Evolutionary conservation across 2,329 filamentous ascomycete species (phyloP).

Genomic region (Fusarium sp.): DNA sequence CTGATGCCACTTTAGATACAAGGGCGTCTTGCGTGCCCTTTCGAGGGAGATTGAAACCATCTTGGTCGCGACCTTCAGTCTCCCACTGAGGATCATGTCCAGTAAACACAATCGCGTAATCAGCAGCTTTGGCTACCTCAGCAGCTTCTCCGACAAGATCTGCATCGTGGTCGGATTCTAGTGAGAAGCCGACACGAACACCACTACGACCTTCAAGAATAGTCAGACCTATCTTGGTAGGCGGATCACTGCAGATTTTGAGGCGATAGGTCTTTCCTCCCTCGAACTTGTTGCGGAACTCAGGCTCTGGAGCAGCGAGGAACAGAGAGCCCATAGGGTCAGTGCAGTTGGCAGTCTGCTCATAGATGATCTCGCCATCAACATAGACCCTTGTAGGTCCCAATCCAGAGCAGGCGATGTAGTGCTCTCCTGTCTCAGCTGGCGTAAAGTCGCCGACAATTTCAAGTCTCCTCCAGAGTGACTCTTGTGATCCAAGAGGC

Average conservation of each 20-base stretch:
- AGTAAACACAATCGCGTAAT: conserved; percentile 64
- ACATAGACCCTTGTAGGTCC: conserved; percentile 40
- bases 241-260: conserved; percentile 41
- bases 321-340: conserved; percentile 45
- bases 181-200: conserved; percentile 42
- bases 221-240: conserved; percentile 40
- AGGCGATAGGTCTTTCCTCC: conserved; percentile 40
- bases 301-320: conserved; percentile 36
- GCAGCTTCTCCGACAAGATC: conserved; percentile 57
- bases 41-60: conserved; percentile 72
- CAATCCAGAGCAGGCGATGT: conserved; percentile 43
- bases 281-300: conserved; percentile 37
- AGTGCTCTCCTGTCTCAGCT: conserved; percentile 39
- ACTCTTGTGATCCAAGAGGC: conserved; percentile 38
- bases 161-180: conserved; percentile 44
- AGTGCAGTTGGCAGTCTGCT: conserved; percentile 39
- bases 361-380: conserved; percentile 39
- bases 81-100: conserved; percentile 62
- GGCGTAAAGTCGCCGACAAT: conserved; percentile 43
- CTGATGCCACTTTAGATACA: conserved; percentile 62
- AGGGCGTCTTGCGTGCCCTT: conserved; percentile 61
- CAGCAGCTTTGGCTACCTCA: conserved; percentile 62
- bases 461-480: conserved; percentile 36
- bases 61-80: conserved; percentile 70
- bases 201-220: conserved; percentile 43